These are phyloP conservation scores for Eucalyptus polybractea DNA, from an alignment of 345 rosid genomes.

Conservation along the genomic window DNA sequence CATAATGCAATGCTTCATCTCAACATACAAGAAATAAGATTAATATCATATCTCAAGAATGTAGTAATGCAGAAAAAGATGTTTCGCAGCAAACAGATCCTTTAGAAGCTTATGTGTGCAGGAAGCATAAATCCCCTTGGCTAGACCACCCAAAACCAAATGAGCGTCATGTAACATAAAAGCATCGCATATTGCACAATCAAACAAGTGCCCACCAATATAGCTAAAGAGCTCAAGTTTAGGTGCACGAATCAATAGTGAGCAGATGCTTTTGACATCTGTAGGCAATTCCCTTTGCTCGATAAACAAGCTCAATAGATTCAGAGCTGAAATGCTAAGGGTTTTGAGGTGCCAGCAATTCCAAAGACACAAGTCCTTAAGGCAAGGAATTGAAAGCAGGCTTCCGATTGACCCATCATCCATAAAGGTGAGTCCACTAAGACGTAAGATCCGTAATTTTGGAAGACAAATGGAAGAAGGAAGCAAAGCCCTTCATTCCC, in stretches of 20 bases:
- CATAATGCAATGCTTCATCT: not conserved
- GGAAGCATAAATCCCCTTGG: accelerated
- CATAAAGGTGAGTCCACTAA: too few species aligned
- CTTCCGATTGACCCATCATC: too few species aligned
- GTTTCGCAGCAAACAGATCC: accelerated
- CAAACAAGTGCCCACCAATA: too few species aligned
- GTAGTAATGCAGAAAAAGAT: too few species aligned
- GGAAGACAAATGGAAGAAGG: too few species aligned
- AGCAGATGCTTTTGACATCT: too few species aligned
- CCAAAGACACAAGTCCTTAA: not conserved
- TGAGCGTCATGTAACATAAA: accelerated
- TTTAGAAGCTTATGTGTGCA: not conserved
- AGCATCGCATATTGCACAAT: accelerated
- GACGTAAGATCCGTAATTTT: accelerated
- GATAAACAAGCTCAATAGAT: too few species aligned
- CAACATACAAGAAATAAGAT: not conserved
- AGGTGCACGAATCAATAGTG: too few species aligned
- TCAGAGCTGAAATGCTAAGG: accelerated
- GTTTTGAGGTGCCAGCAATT: not conserved
- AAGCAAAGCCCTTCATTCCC: accelerated
- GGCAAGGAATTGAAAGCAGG: accelerated
- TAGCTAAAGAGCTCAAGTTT: too few species aligned
- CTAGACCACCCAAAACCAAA: too few species aligned
- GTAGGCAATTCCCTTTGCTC: too few species aligned
- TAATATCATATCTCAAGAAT: too few species aligned